phyloP scores from a whole-genome alignment of 2,329 filamentous ascomycete species.

The Hypoxylon sp. region DNA sequence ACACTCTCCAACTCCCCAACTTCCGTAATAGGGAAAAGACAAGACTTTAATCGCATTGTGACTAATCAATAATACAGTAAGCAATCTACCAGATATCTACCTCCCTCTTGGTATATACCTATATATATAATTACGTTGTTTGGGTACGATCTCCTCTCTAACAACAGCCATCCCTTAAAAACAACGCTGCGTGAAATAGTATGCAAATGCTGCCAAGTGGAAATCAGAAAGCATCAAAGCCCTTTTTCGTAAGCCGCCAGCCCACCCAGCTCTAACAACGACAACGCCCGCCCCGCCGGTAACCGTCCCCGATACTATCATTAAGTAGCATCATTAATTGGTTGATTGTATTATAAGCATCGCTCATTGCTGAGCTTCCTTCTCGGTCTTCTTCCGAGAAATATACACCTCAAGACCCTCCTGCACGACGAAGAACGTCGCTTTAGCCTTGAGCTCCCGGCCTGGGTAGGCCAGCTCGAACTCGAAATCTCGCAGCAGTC shows the following conservation, averaged over 20 bases:
- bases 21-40: constrained; percentile 13
- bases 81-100: constrained; percentile 35
- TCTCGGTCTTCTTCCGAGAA: constrained; percentile 52
- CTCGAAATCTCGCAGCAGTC: constrained; percentile 68
- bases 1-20: constrained; percentile 15
- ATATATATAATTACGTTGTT: constrained; percentile 17
- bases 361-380: constrained; percentile 29
- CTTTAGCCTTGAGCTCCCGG: constrained; percentile 66
- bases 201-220: constrained; percentile 34
- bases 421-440: constrained; percentile 74
- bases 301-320: constrained; percentile 43
- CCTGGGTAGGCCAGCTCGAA: constrained; percentile 67
- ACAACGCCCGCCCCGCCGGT: constrained; percentile 33
- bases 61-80: constrained; percentile 42
- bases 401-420: constrained; percentile 68
- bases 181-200: constrained; percentile 32
- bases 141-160: constrained; percentile 23
- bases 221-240: constrained; percentile 18
- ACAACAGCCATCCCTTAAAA: not conserved
- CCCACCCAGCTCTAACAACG: constrained; percentile 39
- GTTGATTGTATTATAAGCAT: not conserved
- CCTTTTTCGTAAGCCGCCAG: constrained; percentile 32
- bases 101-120: constrained; percentile 28
- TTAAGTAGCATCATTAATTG: constrained; percentile 39
- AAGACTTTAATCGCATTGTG: constrained; percentile 27